Evolutionary conservation across 1,139 yeast genomes (phyloP).

Genomic region (Debaryomyces robertsiae): DNA sequence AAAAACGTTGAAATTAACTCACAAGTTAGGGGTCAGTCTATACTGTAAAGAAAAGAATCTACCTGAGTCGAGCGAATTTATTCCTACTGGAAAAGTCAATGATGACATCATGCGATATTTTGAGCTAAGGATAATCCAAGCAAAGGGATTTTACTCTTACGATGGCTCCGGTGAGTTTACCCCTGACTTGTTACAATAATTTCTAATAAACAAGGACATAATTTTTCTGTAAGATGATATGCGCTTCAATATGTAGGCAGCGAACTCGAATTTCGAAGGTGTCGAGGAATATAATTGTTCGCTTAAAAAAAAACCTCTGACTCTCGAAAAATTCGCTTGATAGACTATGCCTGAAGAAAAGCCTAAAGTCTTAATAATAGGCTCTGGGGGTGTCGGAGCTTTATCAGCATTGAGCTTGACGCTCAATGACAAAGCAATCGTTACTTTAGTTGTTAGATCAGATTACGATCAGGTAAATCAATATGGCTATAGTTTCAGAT

Average conservation of each 20-base stretch:
- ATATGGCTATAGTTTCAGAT: conserved; percentile 61
- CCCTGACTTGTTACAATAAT: conserved; percentile 2
- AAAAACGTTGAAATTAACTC: conserved; percentile 47
- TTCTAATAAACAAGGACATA: neutral
- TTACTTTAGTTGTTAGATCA: conserved; percentile 67
- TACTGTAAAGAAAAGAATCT: conserved; percentile 13
- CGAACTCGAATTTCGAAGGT: too few species aligned
- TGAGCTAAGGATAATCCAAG: conserved; percentile 43
- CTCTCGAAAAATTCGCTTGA: too few species aligned
- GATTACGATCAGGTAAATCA: conserved; percentile 55
- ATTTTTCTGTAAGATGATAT: too few species aligned
- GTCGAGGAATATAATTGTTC: too few species aligned
- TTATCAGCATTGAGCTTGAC: conserved; percentile 65
- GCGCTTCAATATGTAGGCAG: too few species aligned
- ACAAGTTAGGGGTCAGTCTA: conserved; percentile 23
- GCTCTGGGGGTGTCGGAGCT: conserved; percentile 66
- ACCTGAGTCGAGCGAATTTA: conserved; percentile 3
- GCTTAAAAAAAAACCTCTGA: too few species aligned
- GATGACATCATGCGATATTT: conserved; percentile 43
- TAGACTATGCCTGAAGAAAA: conserved; percentile 1
- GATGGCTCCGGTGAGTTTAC: conserved; percentile 25
- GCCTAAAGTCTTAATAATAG: conserved; percentile 39
- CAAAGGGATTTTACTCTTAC: conserved; percentile 32
- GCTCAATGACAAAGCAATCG: conserved; percentile 45
- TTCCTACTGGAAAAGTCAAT: conserved; percentile 34